Percentiles rank a stretch among this genome's conserved stretches.
Evolutionary conservation across 495 filamentous ascomycete genomes (phyloP).

Genomic region (Friedmanniomyces endolithicus): DNA sequence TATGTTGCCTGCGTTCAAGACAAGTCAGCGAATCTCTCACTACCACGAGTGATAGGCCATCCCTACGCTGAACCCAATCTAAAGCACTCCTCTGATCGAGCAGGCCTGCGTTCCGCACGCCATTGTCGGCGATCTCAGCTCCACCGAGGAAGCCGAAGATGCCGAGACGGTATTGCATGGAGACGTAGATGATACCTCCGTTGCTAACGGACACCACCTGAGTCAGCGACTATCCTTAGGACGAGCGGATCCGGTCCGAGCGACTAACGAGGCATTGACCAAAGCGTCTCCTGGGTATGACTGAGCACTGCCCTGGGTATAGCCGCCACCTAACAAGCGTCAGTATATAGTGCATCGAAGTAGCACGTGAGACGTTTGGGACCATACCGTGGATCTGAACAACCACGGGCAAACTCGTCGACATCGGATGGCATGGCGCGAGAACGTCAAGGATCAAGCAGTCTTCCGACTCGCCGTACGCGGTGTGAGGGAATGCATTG

Average conservation of each 20-base stretch:
- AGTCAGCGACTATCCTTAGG: background rate
- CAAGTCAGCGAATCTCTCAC: background rate
- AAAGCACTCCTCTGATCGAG: slow-evolving; percentile 30
- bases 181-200: slow-evolving; percentile 25
- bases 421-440: slow-evolving; percentile 13
- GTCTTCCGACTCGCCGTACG: slow-evolving; percentile 12
- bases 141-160: slow-evolving; percentile 24
- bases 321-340: background rate
- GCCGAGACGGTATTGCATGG: slow-evolving; percentile 29
- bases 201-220: background rate
- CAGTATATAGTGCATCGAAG: no score
- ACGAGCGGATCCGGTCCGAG: background rate
- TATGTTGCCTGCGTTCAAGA: background rate
- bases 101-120: slow-evolving; percentile 29
- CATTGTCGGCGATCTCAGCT: slow-evolving; percentile 22
- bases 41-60: background rate
- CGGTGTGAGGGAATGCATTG: background rate
- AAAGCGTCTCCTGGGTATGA: slow-evolving; percentile 16
- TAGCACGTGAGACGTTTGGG: background rate
- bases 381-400: slow-evolving; percentile 18
- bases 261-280: slow-evolving; percentile 14
- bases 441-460: slow-evolving; percentile 23
- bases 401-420: slow-evolving; percentile 14
- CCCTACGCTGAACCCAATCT: slow-evolving; percentile 26
- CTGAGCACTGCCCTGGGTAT: slow-evolving; percentile 7